A percentile compares a stretch with the other conserved stretches of the same genome.
phyloP scores from a whole-genome alignment of 371 early-diverging fungal genomes.

The Mycotypha africana region DNA sequence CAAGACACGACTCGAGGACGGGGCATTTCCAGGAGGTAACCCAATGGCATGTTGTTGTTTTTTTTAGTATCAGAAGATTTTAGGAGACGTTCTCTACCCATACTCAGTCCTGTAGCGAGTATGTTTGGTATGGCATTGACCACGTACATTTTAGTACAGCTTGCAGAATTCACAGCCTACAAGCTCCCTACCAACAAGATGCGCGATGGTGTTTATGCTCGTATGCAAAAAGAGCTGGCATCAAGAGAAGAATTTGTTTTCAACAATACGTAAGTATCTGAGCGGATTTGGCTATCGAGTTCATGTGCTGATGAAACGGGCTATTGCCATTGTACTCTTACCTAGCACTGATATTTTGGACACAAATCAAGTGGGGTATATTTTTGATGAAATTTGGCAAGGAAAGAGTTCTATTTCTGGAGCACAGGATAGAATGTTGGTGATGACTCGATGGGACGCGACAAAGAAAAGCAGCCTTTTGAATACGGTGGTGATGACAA shows the following conservation, averaged over 20 bases:
- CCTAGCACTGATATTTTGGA: constrained; percentile 35
- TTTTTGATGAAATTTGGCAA: constrained; percentile 86
- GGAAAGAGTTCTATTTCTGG: constrained; percentile 76
- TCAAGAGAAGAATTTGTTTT: constrained; percentile 55
- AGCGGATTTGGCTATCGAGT: too few species aligned
- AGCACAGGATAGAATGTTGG: constrained; percentile 60
- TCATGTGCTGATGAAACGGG: neutral
- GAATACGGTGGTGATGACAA: constrained; percentile 83
- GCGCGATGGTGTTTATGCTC: constrained; percentile 66
- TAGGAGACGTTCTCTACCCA: constrained; percentile 73
- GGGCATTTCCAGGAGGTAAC: too few species aligned
- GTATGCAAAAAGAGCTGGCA: constrained; percentile 70
- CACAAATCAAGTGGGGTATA: constrained; percentile 69
- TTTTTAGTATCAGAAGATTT: constrained; percentile 60
- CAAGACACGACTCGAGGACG: neutral
- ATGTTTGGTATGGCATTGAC: constrained; percentile 91
- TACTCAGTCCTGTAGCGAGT: constrained; percentile 84
- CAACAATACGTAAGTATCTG: constrained; percentile 34
- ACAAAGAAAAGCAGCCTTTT: constrained; percentile 53
- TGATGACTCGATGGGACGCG: constrained; percentile 75
- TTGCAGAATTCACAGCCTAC: constrained; percentile 66
- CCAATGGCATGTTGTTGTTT: neutral
- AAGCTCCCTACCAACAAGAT: constrained; percentile 72
- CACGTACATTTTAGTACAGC: constrained; percentile 72
- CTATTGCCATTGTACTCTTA: neutral